These are phyloP conservation scores for Omphalotus guepiniiformis DNA, from an alignment of 768 basidiomycete species.

Conservation along the genomic window DNA sequence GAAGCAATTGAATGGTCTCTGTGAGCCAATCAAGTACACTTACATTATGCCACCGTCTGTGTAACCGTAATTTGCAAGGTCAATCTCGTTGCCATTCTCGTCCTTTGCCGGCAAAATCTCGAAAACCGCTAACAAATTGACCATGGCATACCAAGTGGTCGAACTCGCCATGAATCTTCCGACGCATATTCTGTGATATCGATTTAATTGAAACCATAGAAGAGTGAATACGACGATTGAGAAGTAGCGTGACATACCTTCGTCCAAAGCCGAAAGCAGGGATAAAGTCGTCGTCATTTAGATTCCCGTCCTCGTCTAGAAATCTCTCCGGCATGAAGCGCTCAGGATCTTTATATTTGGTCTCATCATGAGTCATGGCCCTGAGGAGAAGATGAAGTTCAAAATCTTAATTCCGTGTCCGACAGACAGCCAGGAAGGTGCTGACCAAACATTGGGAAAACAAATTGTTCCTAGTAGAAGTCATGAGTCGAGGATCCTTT, in stretches of 20 bases:
- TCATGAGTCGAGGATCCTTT: no score
- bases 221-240: no score
- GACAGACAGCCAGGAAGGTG: not conserved
- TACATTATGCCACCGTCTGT: no score
- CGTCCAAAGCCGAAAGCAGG: not conserved
- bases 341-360: not conserved
- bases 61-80: no score
- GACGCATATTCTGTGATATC: slow-evolving; percentile 2
- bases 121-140: not conserved
- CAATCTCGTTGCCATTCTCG: slow-evolving; percentile 2
- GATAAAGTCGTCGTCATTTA: not conserved
- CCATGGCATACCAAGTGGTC: slow-evolving; percentile 4
- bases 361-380: slow-evolving; percentile 1
- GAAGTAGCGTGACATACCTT: not conserved
- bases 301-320: not conserved
- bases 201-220: no score
- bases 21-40: no score
- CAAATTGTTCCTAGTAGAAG: not conserved
- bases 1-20: no score
- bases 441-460: not conserved
- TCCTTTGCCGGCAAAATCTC: not conserved
- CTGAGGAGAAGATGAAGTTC: no score
- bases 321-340: not conserved
- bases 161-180: not conserved
- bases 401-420: no score